Evolutionary conservation across 2,329 filamentous ascomycete genomes (phyloP).

Genomic region (Sporothrix brunneoviolacea): DNA sequence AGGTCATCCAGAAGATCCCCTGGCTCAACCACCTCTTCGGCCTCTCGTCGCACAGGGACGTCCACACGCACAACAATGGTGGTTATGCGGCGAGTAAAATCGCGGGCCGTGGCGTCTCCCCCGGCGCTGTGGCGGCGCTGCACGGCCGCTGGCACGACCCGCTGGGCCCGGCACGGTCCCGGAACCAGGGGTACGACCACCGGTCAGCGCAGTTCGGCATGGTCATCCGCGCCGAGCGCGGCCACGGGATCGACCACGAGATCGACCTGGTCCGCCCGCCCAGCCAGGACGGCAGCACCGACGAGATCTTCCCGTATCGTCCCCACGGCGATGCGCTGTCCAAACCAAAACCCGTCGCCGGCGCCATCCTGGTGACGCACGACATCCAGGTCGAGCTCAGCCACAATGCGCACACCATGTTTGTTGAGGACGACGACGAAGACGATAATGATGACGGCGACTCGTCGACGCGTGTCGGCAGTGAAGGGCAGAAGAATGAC

Average conservation of each 20-base stretch:
- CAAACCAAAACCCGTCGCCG: background rate
- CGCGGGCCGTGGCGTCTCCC: no score
- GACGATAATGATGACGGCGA: no score
- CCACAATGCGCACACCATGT: background rate
- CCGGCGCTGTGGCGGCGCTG: no score
- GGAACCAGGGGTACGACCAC: background rate
- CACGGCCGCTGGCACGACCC: background rate
- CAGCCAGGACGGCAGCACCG: conserved; percentile 11
- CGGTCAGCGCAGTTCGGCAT: conserved; percentile 4
- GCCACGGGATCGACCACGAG: background rate
- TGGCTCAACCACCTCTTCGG: conserved; percentile 13
- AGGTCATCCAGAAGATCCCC: conserved; percentile 7
- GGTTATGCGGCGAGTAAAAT: no score
- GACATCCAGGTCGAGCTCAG: conserved; percentile 5
- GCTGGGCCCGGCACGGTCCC: no score
- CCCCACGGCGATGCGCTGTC: background rate
- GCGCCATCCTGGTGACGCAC: conserved; percentile 5
- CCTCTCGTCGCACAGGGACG: conserved; percentile 6
- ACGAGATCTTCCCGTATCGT: conserved; percentile 10
- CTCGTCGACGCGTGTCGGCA: no score
- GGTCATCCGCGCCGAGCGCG: background rate
- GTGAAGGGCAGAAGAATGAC: no score
- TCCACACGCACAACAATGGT: no score
- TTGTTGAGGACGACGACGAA: no score
- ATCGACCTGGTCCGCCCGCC: background rate